Percentiles rank a stretch among this genome's conserved stretches.
Evolutionary conservation across 23 red algal species (phyloP).

Genomic region (Agarophyton chilense): DNA sequence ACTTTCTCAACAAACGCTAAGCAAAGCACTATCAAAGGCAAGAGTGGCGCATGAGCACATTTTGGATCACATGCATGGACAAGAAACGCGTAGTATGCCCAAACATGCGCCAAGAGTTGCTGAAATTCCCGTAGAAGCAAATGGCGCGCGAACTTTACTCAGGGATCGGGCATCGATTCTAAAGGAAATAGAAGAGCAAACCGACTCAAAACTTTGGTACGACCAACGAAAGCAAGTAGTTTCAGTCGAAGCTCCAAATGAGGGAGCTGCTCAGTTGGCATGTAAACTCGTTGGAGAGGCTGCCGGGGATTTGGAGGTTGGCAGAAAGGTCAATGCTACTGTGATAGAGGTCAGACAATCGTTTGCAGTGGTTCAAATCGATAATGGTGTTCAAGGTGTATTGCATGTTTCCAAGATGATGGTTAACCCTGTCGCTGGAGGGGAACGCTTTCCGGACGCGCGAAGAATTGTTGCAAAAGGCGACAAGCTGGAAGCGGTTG

Average conservation of each 20-base stretch:
- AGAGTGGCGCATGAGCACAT: constrained; percentile 39
- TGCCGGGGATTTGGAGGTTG: constrained; percentile 36
- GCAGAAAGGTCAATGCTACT: constrained; percentile 22
- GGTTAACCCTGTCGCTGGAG: neutral
- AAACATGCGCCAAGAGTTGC: constrained; percentile 40
- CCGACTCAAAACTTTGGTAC: constrained; percentile 22
- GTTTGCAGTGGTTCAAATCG: constrained; percentile 36
- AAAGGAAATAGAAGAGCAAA: constrained; percentile 34
- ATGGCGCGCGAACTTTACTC: constrained; percentile 6
- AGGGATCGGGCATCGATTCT: constrained; percentile 30
- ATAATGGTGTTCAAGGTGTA: constrained; percentile 25
- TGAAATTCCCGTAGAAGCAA: constrained; percentile 34
- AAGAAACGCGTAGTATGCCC: constrained; percentile 6
- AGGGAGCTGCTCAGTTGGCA: constrained; percentile 14
- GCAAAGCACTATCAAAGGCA: constrained; percentile 19
- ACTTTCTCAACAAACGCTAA: constrained; percentile 28
- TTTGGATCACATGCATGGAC: constrained; percentile 53
- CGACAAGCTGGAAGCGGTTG: constrained; percentile 36
- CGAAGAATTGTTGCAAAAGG: constrained; percentile 7
- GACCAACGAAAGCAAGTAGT: constrained; percentile 26
- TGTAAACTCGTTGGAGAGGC: constrained; percentile 28
- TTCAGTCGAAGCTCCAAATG: constrained; percentile 42
- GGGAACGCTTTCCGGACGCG: constrained; percentile 39
- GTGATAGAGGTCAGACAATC: constrained; percentile 36
- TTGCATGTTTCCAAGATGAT: constrained; percentile 73